Base-by-base conservation (phyloP, 306 rosid genomes). In the Argentina anserina region DNA sequence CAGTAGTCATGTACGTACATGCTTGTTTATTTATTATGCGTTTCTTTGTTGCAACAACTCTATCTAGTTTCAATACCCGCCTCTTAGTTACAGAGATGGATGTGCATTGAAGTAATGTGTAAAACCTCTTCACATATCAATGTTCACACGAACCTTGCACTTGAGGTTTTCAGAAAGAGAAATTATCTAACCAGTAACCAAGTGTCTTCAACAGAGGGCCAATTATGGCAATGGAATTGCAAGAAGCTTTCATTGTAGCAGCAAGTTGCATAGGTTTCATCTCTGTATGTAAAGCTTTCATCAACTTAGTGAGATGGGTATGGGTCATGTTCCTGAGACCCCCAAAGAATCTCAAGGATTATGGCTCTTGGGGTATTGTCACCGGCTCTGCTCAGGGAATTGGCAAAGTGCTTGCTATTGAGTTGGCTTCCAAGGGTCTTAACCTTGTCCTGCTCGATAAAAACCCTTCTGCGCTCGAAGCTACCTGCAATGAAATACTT, bases 311-410 rank as follows among this genome's bases (percentile, higher is more conserved):
- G 6, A 76, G 40, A 34, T 90, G 96, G 93, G 65, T 88, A 4
- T 90, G 85, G 79, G 53, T 46, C 20, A 85, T 78, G 80, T 90
- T 89, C 43, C 65, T 93, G 31, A 81, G 97, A 73, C 88, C 96
- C 59, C 26, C 87, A 45, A 90, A 88, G 78, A 40, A 90, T 21
- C 93, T 93, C 75, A 93, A 79, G 80, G 50, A 84, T 11, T 90
- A 90, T 53, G 98, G 96, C 14, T 81, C 96, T 0, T 87, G 97
- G 98, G 93, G 86, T 1, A 39, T 90, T 1, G 28, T 93, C 65
- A 93, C 96, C 0, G 97, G 98, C 15, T 77, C 98, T 40, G 88
- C 93, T 0, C 96, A 85, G 43, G 98, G 97, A 15, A 90, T 93
- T 7, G 97, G 96, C 9, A 93, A 85, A 78, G 83, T 86, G 70